A percentile compares a stretch with the other conserved stretches of the same genome.
Conservation (phyloP, 1,284 basidiomycete genomes). For the Abortiporus biennis region DNA sequence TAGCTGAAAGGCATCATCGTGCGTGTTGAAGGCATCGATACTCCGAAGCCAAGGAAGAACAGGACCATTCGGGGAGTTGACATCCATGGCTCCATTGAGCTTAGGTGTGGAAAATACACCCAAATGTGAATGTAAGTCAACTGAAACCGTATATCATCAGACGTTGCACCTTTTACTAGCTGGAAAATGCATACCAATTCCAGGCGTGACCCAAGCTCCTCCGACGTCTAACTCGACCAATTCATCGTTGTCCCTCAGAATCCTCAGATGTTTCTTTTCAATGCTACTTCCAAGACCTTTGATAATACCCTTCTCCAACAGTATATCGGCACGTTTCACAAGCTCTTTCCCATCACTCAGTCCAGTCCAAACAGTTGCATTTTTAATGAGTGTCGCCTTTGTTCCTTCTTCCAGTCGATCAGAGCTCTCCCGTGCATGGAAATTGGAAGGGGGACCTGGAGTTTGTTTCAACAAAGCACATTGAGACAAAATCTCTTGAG, state of each 20-base stretch:
- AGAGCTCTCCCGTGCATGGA: constrained; percentile 49
- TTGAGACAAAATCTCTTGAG: constrained; percentile 35
- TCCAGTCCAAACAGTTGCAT: constrained; percentile 80
- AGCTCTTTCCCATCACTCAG: constrained; percentile 59
- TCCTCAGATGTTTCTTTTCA: constrained; percentile 23
- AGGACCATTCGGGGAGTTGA: constrained; percentile 53
- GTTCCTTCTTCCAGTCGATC: constrained; percentile 71
- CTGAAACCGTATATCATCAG: constrained; percentile 25
- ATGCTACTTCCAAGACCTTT: constrained; percentile 50
- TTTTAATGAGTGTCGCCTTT: constrained; percentile 62
- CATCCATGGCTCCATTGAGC: constrained; percentile 40
- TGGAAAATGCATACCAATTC: constrained; percentile 36
- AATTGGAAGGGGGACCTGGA: constrained; percentile 45
- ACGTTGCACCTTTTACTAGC: neutral
- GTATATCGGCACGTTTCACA: constrained; percentile 54
- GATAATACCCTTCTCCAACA: constrained; percentile 54
- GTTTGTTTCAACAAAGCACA: constrained; percentile 38
- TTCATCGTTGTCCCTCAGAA: constrained; percentile 27
- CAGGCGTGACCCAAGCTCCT: constrained; percentile 65
- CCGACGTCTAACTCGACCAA: constrained; percentile 47
- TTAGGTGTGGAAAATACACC: constrained; percentile 60
- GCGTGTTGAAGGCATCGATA: constrained; percentile 43
- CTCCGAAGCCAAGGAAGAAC: constrained; percentile 35
- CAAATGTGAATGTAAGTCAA: constrained; percentile 79
- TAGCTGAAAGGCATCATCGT: constrained; percentile 35